phyloP scores from a whole-genome alignment of 768 basidiomycete genomes.

The Boletales sp. region DNA sequence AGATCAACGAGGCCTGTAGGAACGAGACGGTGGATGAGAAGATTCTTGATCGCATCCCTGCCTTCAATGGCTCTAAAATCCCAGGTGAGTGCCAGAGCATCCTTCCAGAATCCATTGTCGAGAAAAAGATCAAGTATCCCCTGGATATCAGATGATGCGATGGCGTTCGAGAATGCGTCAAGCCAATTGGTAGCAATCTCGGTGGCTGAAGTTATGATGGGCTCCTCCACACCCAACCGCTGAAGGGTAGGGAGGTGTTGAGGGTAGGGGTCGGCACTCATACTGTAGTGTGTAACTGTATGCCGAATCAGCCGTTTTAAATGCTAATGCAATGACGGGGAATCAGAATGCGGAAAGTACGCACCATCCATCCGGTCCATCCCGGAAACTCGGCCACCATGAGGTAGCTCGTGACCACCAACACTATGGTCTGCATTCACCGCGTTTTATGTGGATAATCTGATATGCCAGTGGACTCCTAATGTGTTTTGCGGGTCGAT shows the following conservation, averaged over 20 bases:
- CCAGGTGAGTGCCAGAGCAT: conserved; percentile 51
- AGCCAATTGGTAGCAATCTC: conserved; percentile 27
- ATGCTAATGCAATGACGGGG: no score
- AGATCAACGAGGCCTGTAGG: conserved; percentile 18
- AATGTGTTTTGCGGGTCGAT: no score
- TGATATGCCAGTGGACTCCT: no score
- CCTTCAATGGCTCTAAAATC: conserved; percentile 51
- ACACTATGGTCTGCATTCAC: no score
- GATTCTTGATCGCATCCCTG: conserved; percentile 33
- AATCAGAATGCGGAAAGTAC: no score
- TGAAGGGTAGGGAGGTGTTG: conserved; percentile 30
- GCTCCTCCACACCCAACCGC: conserved; percentile 22
- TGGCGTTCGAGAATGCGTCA: conserved; percentile 18
- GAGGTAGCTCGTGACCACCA: no score
- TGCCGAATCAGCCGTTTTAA: neutral
- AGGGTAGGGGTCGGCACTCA: conserved; percentile 19
- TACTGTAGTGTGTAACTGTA: neutral
- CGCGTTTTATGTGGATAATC: no score
- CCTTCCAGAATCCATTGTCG: conserved; percentile 45
- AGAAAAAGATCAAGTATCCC: conserved; percentile 27
- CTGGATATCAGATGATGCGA: conserved; percentile 14
- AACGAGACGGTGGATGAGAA: conserved; percentile 38
- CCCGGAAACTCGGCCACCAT: no score
- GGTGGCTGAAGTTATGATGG: conserved; percentile 13
- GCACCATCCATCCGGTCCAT: no score